These are phyloP conservation scores for Alternaria alternata DNA, from an alignment of 2,329 filamentous ascomycete species.

Conservation along the genomic window DNA sequence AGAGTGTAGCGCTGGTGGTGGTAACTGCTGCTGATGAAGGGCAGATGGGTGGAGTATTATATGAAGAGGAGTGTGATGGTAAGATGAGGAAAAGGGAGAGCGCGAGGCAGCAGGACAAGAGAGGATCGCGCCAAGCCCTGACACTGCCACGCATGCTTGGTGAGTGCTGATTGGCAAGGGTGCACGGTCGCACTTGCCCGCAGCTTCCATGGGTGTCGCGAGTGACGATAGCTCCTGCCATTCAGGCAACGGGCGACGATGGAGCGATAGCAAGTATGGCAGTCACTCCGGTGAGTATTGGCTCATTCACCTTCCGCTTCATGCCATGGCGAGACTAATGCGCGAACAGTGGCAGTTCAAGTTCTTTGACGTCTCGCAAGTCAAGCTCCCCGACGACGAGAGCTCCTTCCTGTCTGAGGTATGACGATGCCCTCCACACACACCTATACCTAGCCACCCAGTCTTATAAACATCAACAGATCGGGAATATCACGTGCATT, in stretches of 20 bases:
- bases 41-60: constrained; percentile 13
- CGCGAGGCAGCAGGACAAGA: constrained; percentile 25
- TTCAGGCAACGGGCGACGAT: constrained; percentile 24
- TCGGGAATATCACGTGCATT: constrained; percentile 77
- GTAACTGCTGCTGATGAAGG: constrained; percentile 18
- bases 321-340: constrained; percentile 33
- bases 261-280: constrained; percentile 51
- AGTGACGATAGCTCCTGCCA: constrained; percentile 35
- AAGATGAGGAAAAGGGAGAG: constrained; percentile 23
- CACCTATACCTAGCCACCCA: background rate
- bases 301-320: background rate
- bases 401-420: constrained; percentile 81
- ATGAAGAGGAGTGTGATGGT: constrained; percentile 16
- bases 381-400: constrained; percentile 81
- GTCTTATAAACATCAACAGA: constrained; percentile 49
- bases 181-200: constrained; percentile 28
- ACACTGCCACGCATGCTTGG: constrained; percentile 13
- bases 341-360: constrained; percentile 93
- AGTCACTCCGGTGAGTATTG: constrained; percentile 50
- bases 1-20: constrained; percentile 16
- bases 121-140: constrained; percentile 15
- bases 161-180: constrained; percentile 7
- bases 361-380: constrained; percentile 95
- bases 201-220: constrained; percentile 18
- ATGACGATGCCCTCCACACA: constrained; percentile 50